Evolutionary conservation across 768 basidiomycete species (phyloP).

Genomic region (Ramaria rubella): DNA sequence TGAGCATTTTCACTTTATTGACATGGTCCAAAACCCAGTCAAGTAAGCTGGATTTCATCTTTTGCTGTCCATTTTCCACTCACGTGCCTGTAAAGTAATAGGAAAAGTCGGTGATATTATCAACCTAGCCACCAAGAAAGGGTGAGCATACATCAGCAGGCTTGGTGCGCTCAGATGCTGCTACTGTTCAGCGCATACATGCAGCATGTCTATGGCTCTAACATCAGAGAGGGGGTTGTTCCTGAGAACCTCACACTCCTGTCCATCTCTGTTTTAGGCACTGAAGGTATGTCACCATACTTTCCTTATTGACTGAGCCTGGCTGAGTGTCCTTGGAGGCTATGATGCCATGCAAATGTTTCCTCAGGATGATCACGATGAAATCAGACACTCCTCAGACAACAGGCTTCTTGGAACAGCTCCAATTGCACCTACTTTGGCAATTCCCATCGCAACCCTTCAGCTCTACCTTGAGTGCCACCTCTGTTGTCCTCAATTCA

Average conservation of each 20-base stretch:
- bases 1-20: not conserved
- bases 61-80: not conserved
- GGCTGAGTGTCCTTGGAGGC: not conserved
- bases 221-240: not conserved
- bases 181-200: not conserved
- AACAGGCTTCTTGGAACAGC: not conserved
- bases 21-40: not conserved
- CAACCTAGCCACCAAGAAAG: not conserved
- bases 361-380: not conserved
- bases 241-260: not conserved
- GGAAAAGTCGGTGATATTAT: not conserved
- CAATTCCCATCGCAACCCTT: not conserved
- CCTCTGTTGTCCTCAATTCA: slow-evolving; percentile 9
- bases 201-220: not conserved
- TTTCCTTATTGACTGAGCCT: not conserved
- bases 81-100: not conserved
- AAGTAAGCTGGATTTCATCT: not conserved
- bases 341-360: not conserved
- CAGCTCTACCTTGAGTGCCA: not conserved
- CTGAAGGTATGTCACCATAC: no score
- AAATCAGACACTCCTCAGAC: slow-evolving; percentile 1
- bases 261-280: not conserved
- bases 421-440: not conserved
- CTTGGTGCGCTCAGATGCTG: not conserved
- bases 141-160: not conserved